These are phyloP conservation scores for Aureobasidium sp. DNA, from an alignment of 2,329 filamentous ascomycete species.

Conservation along the genomic window DNA sequence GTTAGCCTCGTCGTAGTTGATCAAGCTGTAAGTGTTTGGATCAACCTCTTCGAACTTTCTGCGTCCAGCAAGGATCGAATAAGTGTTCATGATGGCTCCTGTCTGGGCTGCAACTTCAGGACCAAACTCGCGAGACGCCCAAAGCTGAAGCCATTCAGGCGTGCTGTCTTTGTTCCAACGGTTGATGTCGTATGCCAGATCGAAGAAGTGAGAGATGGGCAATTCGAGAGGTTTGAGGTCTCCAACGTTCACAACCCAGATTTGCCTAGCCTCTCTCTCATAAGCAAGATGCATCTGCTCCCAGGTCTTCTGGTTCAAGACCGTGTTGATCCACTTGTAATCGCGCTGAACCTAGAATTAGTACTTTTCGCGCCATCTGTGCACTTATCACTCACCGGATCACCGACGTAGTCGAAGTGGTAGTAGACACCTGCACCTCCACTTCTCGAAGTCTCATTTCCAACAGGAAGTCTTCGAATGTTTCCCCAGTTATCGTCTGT, in stretches of 20 bases:
- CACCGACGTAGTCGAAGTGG: slow-evolving; percentile 58
- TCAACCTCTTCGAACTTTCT: slow-evolving; percentile 59
- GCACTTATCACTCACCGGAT: slow-evolving; percentile 30
- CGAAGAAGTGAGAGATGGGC: slow-evolving; percentile 60
- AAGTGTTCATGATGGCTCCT: slow-evolving; percentile 48
- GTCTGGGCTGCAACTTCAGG: slow-evolving; percentile 41
- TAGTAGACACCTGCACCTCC: slow-evolving; percentile 63
- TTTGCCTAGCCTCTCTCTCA: slow-evolving; percentile 50
- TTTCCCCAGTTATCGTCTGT: slow-evolving; percentile 66
- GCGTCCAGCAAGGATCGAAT: slow-evolving; percentile 50
- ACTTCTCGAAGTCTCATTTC: slow-evolving; percentile 51
- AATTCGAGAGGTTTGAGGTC: slow-evolving; percentile 61
- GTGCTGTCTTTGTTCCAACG: slow-evolving; percentile 52
- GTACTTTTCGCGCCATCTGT: too few species aligned
- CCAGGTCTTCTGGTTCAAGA: slow-evolving; percentile 57
- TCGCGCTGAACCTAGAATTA: slow-evolving; percentile 17
- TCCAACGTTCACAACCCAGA: slow-evolving; percentile 63
- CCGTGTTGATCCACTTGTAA: slow-evolving; percentile 57
- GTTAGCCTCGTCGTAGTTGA: slow-evolving; percentile 60
- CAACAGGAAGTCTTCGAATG: slow-evolving; percentile 54
- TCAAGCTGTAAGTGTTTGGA: slow-evolving; percentile 50
- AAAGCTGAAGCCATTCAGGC: slow-evolving; percentile 49
- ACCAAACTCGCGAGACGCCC: slow-evolving; percentile 54
- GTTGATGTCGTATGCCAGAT: slow-evolving; percentile 59
- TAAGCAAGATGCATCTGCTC: slow-evolving; percentile 60